Conservation (phyloP, 2,329 filamentous ascomycete genomes). For the Ramularia endophylla region DNA sequence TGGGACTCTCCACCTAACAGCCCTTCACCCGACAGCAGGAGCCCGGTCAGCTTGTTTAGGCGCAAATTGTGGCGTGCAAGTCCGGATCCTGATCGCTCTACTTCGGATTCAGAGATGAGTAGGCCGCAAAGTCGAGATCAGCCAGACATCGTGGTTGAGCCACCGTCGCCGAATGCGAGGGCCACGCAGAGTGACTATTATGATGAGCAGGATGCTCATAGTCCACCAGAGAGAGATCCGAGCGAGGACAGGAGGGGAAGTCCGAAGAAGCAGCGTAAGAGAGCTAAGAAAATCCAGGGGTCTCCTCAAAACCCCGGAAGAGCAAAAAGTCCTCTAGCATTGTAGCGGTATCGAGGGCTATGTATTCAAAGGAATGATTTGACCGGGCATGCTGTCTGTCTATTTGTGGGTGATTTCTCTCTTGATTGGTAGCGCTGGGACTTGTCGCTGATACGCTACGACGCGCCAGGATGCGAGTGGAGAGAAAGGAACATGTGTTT, state of each 20-base stretch:
- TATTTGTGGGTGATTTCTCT: too few species aligned
- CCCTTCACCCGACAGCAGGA: slow-evolving; percentile 28
- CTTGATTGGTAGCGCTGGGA: too few species aligned
- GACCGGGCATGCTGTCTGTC: not conserved
- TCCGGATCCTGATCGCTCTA: slow-evolving; percentile 4
- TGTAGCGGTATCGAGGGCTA: slow-evolving; percentile 3
- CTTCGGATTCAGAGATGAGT: slow-evolving; percentile 12
- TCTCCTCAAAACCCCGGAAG: slow-evolving; percentile 4
- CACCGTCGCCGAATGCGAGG: slow-evolving; percentile 4
- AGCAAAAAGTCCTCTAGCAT: slow-evolving; percentile 15
- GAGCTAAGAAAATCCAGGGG: slow-evolving; percentile 10
- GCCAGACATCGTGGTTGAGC: slow-evolving; percentile 8
- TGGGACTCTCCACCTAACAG: slow-evolving; percentile 33
- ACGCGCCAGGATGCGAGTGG: too few species aligned
- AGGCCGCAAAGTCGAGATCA: slow-evolving; percentile 9
- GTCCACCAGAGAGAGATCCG: slow-evolving; percentile 3
- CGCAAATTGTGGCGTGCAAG: slow-evolving; percentile 32
- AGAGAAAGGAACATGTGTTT: too few species aligned
- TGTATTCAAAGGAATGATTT: not conserved
- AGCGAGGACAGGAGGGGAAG: slow-evolving; percentile 2
- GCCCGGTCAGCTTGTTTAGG: slow-evolving; percentile 26
- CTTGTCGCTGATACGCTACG: too few species aligned
- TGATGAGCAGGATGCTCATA: slow-evolving; percentile 6
- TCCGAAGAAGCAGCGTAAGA: slow-evolving; percentile 12
- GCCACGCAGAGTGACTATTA: slow-evolving; percentile 4